Percentiles rank a stretch among this genome's conserved stretches.
Conservation (phyloP, 2,329 filamentous ascomycete species). For the Clarireedia homoeocarpa region DNA sequence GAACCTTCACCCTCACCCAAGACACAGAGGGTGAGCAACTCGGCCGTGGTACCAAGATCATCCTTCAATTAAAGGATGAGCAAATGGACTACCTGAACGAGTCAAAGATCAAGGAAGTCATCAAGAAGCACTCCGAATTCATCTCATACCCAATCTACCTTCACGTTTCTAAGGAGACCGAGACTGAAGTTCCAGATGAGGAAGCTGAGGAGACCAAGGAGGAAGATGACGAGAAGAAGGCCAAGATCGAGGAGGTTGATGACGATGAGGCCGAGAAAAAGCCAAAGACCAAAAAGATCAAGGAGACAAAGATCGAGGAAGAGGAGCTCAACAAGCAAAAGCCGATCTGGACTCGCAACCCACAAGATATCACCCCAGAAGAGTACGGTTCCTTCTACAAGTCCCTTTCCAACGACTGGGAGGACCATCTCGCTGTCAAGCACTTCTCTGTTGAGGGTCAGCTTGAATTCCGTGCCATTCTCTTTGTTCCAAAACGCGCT, state of each 20-base stretch:
- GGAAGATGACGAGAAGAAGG: constrained; percentile 37
- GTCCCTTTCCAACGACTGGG: constrained; percentile 99
- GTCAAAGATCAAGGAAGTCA: constrained; percentile 99
- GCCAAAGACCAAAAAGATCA: constrained; percentile 90
- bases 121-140: constrained; percentile 99
- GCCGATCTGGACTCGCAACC: constrained; percentile 99
- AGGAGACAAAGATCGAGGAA: constrained; percentile 97
- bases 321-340: constrained; percentile 99
- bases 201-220: constrained; percentile 11
- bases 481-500: constrained; percentile 98
- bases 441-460: constrained; percentile 99
- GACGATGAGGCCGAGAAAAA: constrained; percentile 13
- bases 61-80: constrained; percentile 99
- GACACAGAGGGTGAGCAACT: constrained; percentile 88
- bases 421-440: constrained; percentile 99
- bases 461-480: constrained; percentile 99
- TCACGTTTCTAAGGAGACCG: constrained; percentile 97
- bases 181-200: constrained; percentile 73
- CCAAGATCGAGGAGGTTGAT: constrained; percentile 15
- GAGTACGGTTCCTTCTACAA: constrained; percentile 99
- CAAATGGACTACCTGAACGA: constrained; percentile 98
- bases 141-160: constrained; percentile 99
- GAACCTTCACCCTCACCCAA: constrained; percentile 87
- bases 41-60: constrained; percentile 93
- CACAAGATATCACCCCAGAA: constrained; percentile 86